Evolutionary conservation across 805 yeast species (phyloP), one percentile per base, ranked within the genome.

Genomic region (Saturnispora besseyi): DNA sequence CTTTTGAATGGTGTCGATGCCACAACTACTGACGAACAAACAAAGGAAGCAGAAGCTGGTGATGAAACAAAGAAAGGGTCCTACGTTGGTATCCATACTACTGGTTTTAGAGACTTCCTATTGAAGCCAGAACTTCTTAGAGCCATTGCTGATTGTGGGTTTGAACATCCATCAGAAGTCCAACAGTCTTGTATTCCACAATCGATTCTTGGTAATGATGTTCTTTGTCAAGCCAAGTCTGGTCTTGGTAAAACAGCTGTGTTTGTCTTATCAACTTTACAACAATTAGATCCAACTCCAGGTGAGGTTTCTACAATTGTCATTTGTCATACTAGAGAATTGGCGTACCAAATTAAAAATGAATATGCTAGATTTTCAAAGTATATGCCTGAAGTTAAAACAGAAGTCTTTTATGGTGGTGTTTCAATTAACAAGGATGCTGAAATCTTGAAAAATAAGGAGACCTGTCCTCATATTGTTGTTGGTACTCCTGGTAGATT

Each of bases 171-270:
- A 58, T 88, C 96, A 58, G 99, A 91, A 84, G 99, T 91, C 59
- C 99, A 91, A 75, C 99, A 91, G 75, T 91, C 88, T 60, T 87
- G 96, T 72, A 93, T 91, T 64, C 99, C 99, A 49, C 98, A 93
- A 74, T 87, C 97, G 51, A 88, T 91, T 65, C 84, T 91, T 61
- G 99, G 98, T 65, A 91, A 96, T 55, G 99, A 91, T 67, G 98
- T 91, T 52, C 74, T 91, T 59, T 93, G 99, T 75, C 99, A 91
- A 77, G 99, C 99, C 70, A 91, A 93, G 76, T 93, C 99, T 44
- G 99, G 99, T 85, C 78, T 93, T 60, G 99, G 99, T 82, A 91
- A 91, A 71, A 91, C 99, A 53, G 99, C 99, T 43, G 98, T 91
- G 51, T 91, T 91, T 62, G 98, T 91, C 53, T 77, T 91, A 62